Percentiles rank a stretch among this genome's conserved stretches.
These are phyloP conservation scores for Septoria petroselini DNA, from an alignment of 2,329 filamentous ascomycete species.

Conservation along the genomic window DNA sequence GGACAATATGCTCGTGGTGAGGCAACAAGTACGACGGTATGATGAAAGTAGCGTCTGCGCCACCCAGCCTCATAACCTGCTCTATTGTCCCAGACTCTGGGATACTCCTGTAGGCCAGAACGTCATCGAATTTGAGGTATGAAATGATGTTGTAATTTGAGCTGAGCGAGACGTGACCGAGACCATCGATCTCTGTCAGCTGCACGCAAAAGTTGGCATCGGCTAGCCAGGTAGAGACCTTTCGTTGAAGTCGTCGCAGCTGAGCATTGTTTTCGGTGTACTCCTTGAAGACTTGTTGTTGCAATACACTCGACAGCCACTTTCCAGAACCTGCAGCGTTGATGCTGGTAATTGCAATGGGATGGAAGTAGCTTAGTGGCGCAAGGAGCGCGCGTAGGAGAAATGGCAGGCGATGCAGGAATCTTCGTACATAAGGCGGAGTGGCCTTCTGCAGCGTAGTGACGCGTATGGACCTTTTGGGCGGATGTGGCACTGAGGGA, in stretches of 20 bases:
- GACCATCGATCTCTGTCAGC: slow-evolving; percentile 45
- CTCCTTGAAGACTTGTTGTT: slow-evolving; percentile 51
- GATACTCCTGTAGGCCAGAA: slow-evolving; percentile 51
- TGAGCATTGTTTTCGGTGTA: slow-evolving; percentile 46
- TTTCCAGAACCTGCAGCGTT: slow-evolving; percentile 51
- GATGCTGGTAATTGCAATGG: slow-evolving; percentile 50
- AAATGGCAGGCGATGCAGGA: slow-evolving; percentile 52
- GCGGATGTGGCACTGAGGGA: slow-evolving; percentile 53
- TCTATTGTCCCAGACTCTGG: slow-evolving; percentile 44
- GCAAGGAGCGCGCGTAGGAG: slow-evolving; percentile 49
- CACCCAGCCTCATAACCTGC: slow-evolving; percentile 52
- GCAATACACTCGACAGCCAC: slow-evolving; percentile 50
- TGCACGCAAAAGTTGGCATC: slow-evolving; percentile 55
- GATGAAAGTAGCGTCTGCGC: slow-evolving; percentile 50
- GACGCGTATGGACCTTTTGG: slow-evolving; percentile 47
- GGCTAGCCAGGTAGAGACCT: slow-evolving; percentile 50
- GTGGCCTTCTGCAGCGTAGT: slow-evolving; percentile 48
- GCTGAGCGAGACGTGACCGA: slow-evolving; percentile 50
- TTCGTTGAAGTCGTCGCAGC: slow-evolving; percentile 46
- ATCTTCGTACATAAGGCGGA: slow-evolving; percentile 42
- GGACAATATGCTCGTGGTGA: slow-evolving; percentile 55
- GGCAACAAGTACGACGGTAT: slow-evolving; percentile 53
- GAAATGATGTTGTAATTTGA: slow-evolving; percentile 49
- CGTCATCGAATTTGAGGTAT: slow-evolving; percentile 47
- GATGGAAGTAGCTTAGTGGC: slow-evolving; percentile 53